Percentiles rank a stretch among this genome's conserved stretches.
Conservation (phyloP, 805 yeast species). For the Alloascoidea africana region DNA sequence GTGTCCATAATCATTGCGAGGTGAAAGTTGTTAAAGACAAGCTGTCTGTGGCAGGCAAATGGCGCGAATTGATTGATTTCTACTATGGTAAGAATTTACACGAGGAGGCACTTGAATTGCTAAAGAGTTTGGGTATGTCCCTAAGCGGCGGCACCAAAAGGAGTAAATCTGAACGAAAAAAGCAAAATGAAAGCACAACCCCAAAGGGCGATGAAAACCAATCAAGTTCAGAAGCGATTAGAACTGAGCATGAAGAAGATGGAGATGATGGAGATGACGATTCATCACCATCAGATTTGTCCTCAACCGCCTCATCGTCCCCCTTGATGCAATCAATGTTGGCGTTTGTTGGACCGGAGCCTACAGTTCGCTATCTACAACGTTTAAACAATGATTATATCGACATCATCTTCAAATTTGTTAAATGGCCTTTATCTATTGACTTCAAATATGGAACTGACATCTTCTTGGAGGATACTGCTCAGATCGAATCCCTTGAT, state of each 20-base stretch:
- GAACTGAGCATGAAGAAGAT: no score
- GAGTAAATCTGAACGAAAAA: constrained; percentile 9
- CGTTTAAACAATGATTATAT: constrained; percentile 33
- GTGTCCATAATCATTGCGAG: constrained; percentile 66
- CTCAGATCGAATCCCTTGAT: constrained; percentile 43
- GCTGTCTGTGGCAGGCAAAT: constrained; percentile 25
- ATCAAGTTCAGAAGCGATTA: no score
- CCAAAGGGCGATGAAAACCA: background rate
- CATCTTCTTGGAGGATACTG: constrained; percentile 53
- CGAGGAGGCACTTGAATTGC: constrained; percentile 46
- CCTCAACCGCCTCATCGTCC: background rate
- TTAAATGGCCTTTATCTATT: constrained; percentile 32
- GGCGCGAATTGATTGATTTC: constrained; percentile 64
- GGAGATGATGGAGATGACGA: constrained; percentile 11
- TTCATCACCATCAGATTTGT: constrained; percentile 10
- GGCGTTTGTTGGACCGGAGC: constrained; percentile 19
- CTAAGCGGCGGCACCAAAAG: constrained; percentile 3
- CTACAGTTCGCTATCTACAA: constrained; percentile 42
- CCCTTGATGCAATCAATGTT: constrained; percentile 2
- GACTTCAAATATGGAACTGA: constrained; percentile 23
- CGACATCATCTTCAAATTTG: constrained; percentile 39
- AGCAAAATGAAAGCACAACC: constrained; percentile 5
- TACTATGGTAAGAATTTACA: constrained; percentile 51
- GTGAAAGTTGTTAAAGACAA: constrained; percentile 41
- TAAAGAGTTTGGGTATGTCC: constrained; percentile 22